Evolutionary conservation across 2,329 filamentous ascomycete genomes (phyloP).

Genomic region (Beauveria sp.): DNA sequence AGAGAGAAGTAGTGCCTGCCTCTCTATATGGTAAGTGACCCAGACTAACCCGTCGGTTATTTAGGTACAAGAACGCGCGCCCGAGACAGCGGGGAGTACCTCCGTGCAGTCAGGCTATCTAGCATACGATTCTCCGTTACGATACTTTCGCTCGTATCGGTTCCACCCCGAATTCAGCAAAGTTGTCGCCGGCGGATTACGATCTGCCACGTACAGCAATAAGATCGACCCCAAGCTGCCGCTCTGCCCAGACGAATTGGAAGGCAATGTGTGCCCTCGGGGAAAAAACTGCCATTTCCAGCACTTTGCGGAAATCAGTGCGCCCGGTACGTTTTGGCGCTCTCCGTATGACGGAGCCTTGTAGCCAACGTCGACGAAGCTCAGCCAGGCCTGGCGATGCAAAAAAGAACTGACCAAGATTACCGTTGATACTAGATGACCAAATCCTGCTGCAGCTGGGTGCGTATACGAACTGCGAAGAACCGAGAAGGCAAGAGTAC

Average conservation of each 20-base stretch:
- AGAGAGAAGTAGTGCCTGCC: conserved; percentile 33
- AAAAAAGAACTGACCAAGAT: conserved; percentile 41
- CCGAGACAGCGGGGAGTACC: not conserved
- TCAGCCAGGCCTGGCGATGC: conserved; percentile 21
- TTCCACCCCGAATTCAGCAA: conserved; percentile 74
- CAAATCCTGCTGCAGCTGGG: conserved; percentile 67
- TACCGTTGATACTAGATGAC: conserved; percentile 49
- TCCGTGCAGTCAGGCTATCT: conserved; percentile 19
- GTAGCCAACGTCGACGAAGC: not conserved
- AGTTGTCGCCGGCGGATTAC: conserved; percentile 66
- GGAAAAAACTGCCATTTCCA: conserved; percentile 66
- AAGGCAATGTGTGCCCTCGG: conserved; percentile 60
- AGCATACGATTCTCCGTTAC: conserved; percentile 78
- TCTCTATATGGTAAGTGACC: not conserved
- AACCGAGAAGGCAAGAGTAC: conserved; percentile 54
- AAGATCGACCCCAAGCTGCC: conserved; percentile 69
- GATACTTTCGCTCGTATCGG: conserved; percentile 78
- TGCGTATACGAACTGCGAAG: conserved; percentile 54
- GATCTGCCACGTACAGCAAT: conserved; percentile 90
- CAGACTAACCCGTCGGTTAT: not conserved
- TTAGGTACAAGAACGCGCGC: not conserved
- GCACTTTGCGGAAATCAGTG: conserved; percentile 55
- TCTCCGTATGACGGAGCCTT: conserved; percentile 13
- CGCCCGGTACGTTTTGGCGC: conserved; percentile 31
- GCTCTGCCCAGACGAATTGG: conserved; percentile 70